phyloP scores from a whole-genome alignment of 208 protist species.

The Leishmania braziliensis region DNA sequence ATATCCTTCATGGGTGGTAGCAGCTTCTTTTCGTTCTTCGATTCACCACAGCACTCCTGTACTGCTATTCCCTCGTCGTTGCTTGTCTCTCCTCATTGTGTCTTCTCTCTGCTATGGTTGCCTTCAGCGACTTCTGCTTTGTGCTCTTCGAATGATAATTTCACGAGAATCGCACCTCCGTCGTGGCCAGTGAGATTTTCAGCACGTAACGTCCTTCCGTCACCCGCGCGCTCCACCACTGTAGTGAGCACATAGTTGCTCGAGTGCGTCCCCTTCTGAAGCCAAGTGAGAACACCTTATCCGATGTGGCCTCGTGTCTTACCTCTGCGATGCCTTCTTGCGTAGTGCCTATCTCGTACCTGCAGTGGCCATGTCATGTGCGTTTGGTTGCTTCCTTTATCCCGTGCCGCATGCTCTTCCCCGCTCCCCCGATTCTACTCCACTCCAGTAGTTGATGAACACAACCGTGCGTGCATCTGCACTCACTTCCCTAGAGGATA shows the following conservation, averaged over 20 bases:
- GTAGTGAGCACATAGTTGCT: not conserved
- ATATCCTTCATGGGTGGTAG: not conserved
- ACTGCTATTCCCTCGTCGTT: not conserved
- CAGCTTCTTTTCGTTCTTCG: not conserved
- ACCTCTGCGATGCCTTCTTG: not conserved
- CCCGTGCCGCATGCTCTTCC: not conserved
- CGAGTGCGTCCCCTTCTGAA: not conserved
- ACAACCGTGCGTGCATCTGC: not conserved
- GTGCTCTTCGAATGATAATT: not conserved
- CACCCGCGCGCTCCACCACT: not conserved
- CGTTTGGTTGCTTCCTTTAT: not conserved
- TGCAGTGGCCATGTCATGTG: not conserved
- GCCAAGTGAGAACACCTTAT: not conserved
- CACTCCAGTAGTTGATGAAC: not conserved
- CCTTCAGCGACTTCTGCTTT: not conserved
- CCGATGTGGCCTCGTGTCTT: not conserved
- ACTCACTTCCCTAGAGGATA: not conserved
- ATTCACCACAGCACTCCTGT: not conserved
- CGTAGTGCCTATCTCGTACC: not conserved
- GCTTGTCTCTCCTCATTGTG: not conserved
- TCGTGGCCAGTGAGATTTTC: too few relatives aligned
- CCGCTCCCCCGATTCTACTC: not conserved
- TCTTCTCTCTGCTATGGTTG: not conserved
- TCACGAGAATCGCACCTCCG: not conserved
- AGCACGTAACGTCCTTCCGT: not conserved